Conservation (phyloP, 805 yeast genomes). For the Maudiozyma bulderi region DNA sequence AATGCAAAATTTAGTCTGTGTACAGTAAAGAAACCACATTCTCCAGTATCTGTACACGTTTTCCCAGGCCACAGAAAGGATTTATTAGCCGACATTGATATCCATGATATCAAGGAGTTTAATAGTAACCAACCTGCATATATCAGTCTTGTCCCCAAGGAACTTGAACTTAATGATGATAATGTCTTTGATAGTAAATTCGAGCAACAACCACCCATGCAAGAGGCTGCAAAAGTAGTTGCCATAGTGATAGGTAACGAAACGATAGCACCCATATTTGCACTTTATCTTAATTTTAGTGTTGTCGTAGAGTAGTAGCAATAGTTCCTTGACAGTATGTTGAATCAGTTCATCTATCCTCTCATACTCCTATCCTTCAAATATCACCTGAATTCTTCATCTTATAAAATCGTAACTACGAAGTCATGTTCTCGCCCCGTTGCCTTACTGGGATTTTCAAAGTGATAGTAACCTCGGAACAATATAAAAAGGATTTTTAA, state of each 20-base stretch:
- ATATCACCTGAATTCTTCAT: no score
- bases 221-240: constrained; percentile 58
- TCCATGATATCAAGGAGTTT: constrained; percentile 84
- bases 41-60: constrained; percentile 72
- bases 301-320: not conserved
- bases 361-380: no score
- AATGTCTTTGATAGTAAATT: constrained; percentile 50
- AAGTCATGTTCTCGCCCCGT: no score
- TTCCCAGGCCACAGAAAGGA: constrained; percentile 64
- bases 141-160: constrained; percentile 74
- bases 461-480: no score
- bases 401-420: no score
- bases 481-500: no score
- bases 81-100: constrained; percentile 70
- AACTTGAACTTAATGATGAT: constrained; percentile 49
- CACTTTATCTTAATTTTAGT: not conserved
- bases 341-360: not conserved
- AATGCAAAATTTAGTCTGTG: constrained; percentile 84
- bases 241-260: constrained; percentile 63
- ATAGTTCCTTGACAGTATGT: not conserved
- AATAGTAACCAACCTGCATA: constrained; percentile 72
- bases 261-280: constrained; percentile 52
- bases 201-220: constrained; percentile 74
- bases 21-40: constrained; percentile 92
- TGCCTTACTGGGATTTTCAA: no score